Conservation (phyloP, 257 asterid genomes). For the Lavandula angustifolia region DNA sequence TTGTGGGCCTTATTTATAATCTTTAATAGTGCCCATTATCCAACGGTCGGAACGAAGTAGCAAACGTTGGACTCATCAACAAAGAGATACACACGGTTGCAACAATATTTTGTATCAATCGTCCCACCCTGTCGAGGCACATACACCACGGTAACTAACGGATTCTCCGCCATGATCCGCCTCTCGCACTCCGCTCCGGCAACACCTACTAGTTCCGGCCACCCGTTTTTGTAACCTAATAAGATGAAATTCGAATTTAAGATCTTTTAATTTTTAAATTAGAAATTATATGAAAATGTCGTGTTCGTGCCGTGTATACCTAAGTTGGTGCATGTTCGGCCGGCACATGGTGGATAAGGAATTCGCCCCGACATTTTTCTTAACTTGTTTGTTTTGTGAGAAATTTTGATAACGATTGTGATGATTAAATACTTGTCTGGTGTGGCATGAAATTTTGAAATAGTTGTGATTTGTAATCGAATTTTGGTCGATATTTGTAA, state of each 20-base stretch:
- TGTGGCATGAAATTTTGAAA: neutral
- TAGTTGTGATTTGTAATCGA: neutral
- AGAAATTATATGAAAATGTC: too few species aligned
- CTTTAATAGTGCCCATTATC: neutral
- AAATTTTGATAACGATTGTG: too few species aligned
- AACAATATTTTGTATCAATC: neutral
- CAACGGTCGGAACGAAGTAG: constrained; percentile 22
- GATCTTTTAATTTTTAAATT: too few species aligned
- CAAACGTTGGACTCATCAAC: constrained; percentile 9
- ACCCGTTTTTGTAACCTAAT: neutral
- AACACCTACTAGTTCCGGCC: constrained; percentile 6
- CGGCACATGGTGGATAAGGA: constrained; percentile 26
- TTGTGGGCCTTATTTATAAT: too few species aligned
- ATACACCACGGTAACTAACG: neutral
- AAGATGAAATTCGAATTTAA: too few species aligned
- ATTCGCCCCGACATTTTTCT: neutral
- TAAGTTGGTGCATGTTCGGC: neutral
- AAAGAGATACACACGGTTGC: constrained; percentile 26
- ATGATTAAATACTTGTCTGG: neutral
- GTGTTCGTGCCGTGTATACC: neutral
- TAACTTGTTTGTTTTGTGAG: neutral
- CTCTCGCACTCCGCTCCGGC: neutral
- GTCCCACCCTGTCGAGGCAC: constrained; percentile 2
- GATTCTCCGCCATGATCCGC: neutral
- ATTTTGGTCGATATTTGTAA: too few species aligned